A percentile compares a stretch with the other conserved stretches of the same genome.
These are phyloP conservation scores for Cicer yamashitae DNA, from an alignment of 306 rosid genomes.

Conservation along the genomic window DNA sequence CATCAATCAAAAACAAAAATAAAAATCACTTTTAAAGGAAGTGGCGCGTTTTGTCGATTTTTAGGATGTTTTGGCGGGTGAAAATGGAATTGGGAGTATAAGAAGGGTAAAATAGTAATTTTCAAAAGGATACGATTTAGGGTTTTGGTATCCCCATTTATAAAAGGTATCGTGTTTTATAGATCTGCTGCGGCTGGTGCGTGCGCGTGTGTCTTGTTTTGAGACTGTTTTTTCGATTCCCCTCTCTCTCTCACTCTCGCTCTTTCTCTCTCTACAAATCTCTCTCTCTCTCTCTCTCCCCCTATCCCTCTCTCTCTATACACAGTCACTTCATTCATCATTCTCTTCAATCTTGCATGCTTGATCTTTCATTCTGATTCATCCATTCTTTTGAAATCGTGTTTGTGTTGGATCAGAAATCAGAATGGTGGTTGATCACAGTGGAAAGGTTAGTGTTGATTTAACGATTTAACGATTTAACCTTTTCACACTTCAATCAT, in stretches of 20 bases:
- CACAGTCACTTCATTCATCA: background rate
- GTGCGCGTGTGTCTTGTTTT: slow-evolving; percentile 58
- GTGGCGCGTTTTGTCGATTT: slow-evolving; percentile 58
- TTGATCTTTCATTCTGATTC: slow-evolving; percentile 1
- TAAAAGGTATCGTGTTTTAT: slow-evolving; percentile 55
- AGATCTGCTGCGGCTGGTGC: slow-evolving; percentile 71
- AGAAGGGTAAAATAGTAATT: slow-evolving; percentile 60
- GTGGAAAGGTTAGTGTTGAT: slow-evolving; percentile 57
- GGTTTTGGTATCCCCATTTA: slow-evolving; percentile 72
- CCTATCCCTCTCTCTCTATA: slow-evolving; percentile 1
- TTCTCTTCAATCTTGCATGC: slow-evolving; percentile 19
- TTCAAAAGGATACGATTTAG: slow-evolving; percentile 45
- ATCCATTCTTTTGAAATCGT: background rate
- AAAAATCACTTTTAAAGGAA: background rate
- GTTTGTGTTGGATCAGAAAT: slow-evolving; percentile 32
- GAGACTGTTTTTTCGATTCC: slow-evolving; percentile 14
- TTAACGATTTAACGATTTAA: background rate
- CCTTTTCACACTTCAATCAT: background rate
- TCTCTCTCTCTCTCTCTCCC: slow-evolving; percentile 17
- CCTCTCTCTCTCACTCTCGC: background rate
- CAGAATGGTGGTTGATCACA: slow-evolving; percentile 68
- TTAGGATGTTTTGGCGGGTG: slow-evolving; percentile 65
- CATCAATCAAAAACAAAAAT: background rate
- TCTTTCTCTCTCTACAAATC: slow-evolving; percentile 9
- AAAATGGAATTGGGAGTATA: slow-evolving; percentile 1